A percentile compares a stretch with the other conserved stretches of the same genome.
These are phyloP conservation scores for Fusarium lateritium DNA, from an alignment of 2,329 filamentous ascomycete genomes.

Conservation along the genomic window DNA sequence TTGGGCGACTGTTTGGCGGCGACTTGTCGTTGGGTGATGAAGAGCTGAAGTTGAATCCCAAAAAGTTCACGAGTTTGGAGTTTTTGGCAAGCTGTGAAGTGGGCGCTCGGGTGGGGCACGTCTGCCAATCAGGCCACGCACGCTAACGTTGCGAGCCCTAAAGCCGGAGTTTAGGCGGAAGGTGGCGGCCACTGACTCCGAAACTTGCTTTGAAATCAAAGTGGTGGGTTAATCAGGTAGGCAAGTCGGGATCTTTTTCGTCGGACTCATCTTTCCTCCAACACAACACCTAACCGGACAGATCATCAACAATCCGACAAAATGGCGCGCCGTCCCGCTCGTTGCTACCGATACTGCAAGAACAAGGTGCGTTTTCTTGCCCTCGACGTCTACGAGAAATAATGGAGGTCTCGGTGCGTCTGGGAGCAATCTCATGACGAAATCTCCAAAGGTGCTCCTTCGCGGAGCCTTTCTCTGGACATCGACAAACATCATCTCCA, in stretches of 20 bases:
- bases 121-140: constrained; percentile 50
- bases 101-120: constrained; percentile 39
- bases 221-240: constrained; percentile 50
- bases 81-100: constrained; percentile 43
- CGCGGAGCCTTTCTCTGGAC: constrained; percentile 2
- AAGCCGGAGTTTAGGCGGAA: constrained; percentile 58
- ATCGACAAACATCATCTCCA: constrained; percentile 9
- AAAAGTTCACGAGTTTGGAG: constrained; percentile 48
- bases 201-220: too few species aligned
- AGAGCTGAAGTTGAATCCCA: constrained; percentile 45
- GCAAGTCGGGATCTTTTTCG: constrained; percentile 49
- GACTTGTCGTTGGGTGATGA: constrained; percentile 54
- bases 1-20: constrained; percentile 55
- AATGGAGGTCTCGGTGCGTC: constrained; percentile 23
- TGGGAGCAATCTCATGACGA: constrained; percentile 26
- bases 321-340: constrained; percentile 99
- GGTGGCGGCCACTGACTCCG: constrained; percentile 22
- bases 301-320: constrained; percentile 75
- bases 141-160: constrained; percentile 53
- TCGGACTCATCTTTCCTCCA: constrained; percentile 52
- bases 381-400: constrained; percentile 27
- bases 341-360: constrained; percentile 99
- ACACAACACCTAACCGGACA: constrained; percentile 57
- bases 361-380: constrained; percentile 85
- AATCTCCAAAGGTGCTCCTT: constrained; percentile 17